Conservation (phyloP, 768 basidiomycete species). For the Leucocoprinus birnbaumii region DNA sequence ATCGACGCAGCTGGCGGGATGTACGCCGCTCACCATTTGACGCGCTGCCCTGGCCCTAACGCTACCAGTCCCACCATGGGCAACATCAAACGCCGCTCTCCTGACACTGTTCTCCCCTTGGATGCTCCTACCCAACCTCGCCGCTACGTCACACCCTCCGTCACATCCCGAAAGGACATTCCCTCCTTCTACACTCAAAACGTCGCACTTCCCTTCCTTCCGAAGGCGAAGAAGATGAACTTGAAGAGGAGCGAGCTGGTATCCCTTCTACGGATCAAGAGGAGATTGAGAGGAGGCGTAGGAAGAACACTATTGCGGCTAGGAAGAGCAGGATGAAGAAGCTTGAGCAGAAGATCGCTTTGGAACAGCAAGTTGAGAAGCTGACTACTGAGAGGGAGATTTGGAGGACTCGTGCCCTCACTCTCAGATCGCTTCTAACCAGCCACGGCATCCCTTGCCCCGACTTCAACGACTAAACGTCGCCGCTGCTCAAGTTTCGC, state of each 20-base stretch:
- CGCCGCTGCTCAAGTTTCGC: neutral
- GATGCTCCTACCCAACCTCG: slow-evolving; percentile 81
- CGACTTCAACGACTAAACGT: slow-evolving; percentile 34
- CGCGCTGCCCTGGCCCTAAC: neutral
- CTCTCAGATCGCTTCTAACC: slow-evolving; percentile 48
- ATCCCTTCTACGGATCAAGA: slow-evolving; percentile 50
- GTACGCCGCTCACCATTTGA: neutral
- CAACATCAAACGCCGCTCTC: slow-evolving; percentile 59
- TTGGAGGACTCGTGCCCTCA: slow-evolving; percentile 57
- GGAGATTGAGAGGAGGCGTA: slow-evolving; percentile 75
- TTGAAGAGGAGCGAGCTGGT: slow-evolving; percentile 35
- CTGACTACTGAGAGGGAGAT: slow-evolving; percentile 57
- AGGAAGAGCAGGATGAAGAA: slow-evolving; percentile 77
- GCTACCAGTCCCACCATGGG: slow-evolving; percentile 19
- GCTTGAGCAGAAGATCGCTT: slow-evolving; percentile 59
- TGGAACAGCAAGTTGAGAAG: slow-evolving; percentile 55
- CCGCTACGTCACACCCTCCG: slow-evolving; percentile 68
- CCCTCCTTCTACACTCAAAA: slow-evolving; percentile 70
- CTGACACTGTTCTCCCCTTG: slow-evolving; percentile 60
- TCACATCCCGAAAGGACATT: slow-evolving; percentile 76
- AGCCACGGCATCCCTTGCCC: slow-evolving; percentile 59
- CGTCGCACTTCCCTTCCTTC: slow-evolving; percentile 31
- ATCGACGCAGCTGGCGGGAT: slow-evolving; percentile 13
- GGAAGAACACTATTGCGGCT: slow-evolving; percentile 85
- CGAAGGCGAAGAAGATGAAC: slow-evolving; percentile 54